Conservation (phyloP, 2,329 filamentous ascomycete species). For the Ceratocystis colombiana region DNA sequence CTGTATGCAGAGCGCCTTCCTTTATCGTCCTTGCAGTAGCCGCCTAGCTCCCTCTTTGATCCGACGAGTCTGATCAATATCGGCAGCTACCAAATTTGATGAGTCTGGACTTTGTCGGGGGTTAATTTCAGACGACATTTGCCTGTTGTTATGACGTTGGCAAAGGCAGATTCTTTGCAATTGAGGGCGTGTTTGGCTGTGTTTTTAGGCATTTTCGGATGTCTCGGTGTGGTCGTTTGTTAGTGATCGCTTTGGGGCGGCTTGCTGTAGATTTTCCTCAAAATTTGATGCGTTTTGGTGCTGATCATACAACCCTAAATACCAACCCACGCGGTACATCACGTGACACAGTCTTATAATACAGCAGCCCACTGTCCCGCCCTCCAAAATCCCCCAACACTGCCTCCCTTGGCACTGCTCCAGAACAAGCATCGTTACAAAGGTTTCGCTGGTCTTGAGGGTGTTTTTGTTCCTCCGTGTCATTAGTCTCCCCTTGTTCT, state of each 20-base stretch:
- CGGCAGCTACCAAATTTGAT: conserved; percentile 6
- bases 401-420: conserved; percentile 2
- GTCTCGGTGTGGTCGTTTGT: neutral
- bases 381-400: neutral
- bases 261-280: too few relatives aligned
- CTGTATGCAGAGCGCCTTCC: conserved; percentile 9
- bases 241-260: too few relatives aligned
- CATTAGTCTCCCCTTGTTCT: conserved; percentile 10
- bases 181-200: neutral
- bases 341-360: neutral
- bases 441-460: conserved; percentile 3
- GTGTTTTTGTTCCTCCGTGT: conserved; percentile 13
- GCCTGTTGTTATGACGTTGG: neutral
- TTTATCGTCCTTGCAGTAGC: conserved; percentile 3
- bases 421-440: neutral
- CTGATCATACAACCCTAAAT: neutral
- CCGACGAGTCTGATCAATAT: conserved; percentile 15
- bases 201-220: neutral
- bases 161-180: neutral
- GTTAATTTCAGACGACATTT: conserved; percentile 11
- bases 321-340: neutral
- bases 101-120: neutral
- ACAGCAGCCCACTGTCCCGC: neutral
- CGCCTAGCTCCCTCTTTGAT: neutral
- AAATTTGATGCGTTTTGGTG: too few relatives aligned